A percentile compares a stretch with the other conserved stretches of the same genome.
Conservation (phyloP, 257 asterid genomes). For the Solanum chmielewskii region DNA sequence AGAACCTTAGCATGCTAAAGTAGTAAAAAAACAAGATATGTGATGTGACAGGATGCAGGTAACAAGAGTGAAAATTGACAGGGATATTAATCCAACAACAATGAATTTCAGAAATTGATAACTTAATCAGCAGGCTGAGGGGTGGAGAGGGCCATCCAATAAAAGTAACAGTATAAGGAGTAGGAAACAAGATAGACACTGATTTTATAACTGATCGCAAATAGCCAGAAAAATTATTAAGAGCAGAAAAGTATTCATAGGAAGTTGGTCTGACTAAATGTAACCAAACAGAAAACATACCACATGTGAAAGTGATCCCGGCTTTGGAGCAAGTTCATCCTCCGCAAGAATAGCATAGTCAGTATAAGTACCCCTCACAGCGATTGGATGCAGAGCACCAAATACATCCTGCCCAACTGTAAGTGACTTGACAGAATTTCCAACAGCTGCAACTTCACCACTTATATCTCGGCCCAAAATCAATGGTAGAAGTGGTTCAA, state of each 20-base stretch:
- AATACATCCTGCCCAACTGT: slow-evolving; percentile 84
- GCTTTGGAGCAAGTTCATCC: slow-evolving; percentile 72
- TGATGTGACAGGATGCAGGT: not conserved
- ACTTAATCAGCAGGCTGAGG: not conserved
- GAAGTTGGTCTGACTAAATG: not conserved
- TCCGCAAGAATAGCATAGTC: slow-evolving; percentile 84
- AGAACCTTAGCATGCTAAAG: not conserved
- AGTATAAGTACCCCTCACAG: slow-evolving; percentile 92
- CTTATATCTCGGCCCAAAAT: slow-evolving; percentile 96
- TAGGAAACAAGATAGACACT: not conserved
- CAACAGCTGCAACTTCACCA: slow-evolving; percentile 89
- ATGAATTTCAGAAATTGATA: not conserved
- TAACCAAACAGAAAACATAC: slow-evolving; percentile 23
- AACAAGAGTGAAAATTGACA: not conserved
- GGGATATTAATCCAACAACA: not conserved
- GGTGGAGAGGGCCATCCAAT: not conserved
- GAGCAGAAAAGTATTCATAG: not conserved
- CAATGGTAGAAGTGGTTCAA: slow-evolving; percentile 71
- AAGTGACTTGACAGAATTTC: slow-evolving; percentile 56
- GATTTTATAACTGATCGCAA: not conserved
- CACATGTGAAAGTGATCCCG: slow-evolving; percentile 72
- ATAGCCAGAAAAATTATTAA: not conserved
- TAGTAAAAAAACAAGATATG: not conserved
- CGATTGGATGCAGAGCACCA: slow-evolving; percentile 98
- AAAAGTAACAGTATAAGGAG: not conserved